Base-by-base conservation (phyloP, 495 filamentous ascomycete species). In the Lasiosphaeriaceae sp. region DNA sequence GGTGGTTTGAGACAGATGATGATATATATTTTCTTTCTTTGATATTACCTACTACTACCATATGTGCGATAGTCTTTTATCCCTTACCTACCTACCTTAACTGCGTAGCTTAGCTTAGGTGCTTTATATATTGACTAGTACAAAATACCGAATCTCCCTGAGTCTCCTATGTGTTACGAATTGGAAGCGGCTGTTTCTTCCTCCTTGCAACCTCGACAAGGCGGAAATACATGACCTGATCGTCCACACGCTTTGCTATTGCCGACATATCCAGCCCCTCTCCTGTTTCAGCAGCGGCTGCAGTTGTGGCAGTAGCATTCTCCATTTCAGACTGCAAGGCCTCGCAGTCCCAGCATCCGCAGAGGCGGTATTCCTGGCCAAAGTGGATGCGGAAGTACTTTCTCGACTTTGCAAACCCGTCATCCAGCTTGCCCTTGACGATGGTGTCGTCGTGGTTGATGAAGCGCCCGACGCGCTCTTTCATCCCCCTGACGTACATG, bases 311-410 rank as follows among this genome's bases (percentile, higher is more conserved):
- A 16, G 14, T 16, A 16, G 19, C 24, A 11, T 22, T 23, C 41
- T 54, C 52, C 16, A 54, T 7, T 39, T 54, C 52, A n/a, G 16
- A 29, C 39, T 46, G 5, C 52, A 54, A n/a, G 23, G 21, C 52
- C 52, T 54, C 52, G 17, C 52, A 54, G 20, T 54, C 52, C 52
- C 52, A 54, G 22, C 52, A 54, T 20, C 52, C 52, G 20, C 52
- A 54, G 9, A n/a, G 16, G 9, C 37, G 37, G 12, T 54, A 54
- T 20, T 54, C 52, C 39, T 45, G 21, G 0, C 52, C 52, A 24
- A 47, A 44, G n/a, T 45, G 39, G 11, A 54, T 19, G 23, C 52
- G 24, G 19, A 19, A 54, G 37, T 45, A 12, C 39, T 19, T 46
- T 8, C 52, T 22, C 24, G 52, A 45, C 4, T 44, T n/a, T 16